These are phyloP conservation scores for Thinopyrum obtusiflorum DNA, from an alignment of 202 grass and related monocot genomes.

Conservation along the genomic window DNA sequence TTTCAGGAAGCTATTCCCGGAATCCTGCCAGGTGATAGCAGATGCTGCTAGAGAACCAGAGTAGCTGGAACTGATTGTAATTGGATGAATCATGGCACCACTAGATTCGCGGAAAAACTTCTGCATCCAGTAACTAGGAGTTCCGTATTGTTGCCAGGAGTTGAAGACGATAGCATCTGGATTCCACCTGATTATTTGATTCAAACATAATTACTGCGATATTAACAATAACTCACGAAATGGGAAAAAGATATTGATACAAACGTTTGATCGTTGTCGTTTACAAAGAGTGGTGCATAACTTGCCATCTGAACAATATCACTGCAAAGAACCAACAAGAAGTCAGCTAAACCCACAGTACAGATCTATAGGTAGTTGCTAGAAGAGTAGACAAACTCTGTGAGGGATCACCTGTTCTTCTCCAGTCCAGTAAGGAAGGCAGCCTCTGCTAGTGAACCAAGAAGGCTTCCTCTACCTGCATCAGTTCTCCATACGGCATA, in stretches of 20 bases:
- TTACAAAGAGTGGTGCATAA: constrained; percentile 92
- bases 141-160: constrained; percentile 86
- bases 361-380: too few relatives aligned
- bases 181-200: constrained; percentile 70
- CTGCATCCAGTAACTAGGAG: constrained; percentile 98
- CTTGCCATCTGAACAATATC: constrained; percentile 86
- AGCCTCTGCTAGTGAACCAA: constrained; percentile 77
- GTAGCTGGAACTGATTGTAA: constrained; percentile 54
- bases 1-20: constrained; percentile 60
- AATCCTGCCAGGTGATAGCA: constrained; percentile 77
- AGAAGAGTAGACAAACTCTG: too few relatives aligned
- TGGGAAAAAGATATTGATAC: not conserved
- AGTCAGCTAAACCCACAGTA: constrained; percentile 1
- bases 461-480: constrained; percentile 80
- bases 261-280: constrained; percentile 68
- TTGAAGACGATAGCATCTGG: constrained; percentile 94
- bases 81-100: constrained; percentile 68
- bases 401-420: constrained; percentile 55
- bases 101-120: constrained; percentile 72
- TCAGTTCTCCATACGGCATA: constrained; percentile 78
- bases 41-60: constrained; percentile 57
- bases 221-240: constrained; percentile 11
- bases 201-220: not conserved
- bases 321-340: constrained; percentile 55
- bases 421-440: constrained; percentile 84